Evolutionary conservation across 305 asterid species (phyloP).

Genomic region (Ilex paraguariensis): DNA sequence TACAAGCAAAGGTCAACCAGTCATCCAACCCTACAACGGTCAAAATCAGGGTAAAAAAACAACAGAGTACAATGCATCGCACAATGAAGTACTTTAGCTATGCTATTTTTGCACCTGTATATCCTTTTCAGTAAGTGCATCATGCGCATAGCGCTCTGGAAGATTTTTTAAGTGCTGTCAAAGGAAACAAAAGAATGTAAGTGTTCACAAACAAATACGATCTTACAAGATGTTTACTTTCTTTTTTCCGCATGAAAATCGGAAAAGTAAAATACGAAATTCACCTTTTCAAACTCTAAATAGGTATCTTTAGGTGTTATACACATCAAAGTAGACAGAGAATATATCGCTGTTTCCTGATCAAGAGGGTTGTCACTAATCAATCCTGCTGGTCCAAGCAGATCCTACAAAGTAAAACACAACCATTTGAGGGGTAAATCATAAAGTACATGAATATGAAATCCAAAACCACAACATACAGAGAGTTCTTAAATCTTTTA

Average conservation of each 20-base stretch:
- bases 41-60: too few relatives aligned
- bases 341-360: constrained; percentile 73
- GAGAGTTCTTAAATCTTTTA: too few relatives aligned
- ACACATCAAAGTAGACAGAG: constrained; percentile 85
- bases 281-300: constrained; percentile 83
- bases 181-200: constrained; percentile 19
- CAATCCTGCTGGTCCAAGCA: constrained; percentile 76
- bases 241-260: neutral
- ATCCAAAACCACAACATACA: too few relatives aligned
- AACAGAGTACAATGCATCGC: too few relatives aligned
- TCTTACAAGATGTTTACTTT: too few relatives aligned
- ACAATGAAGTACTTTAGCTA: too few relatives aligned
- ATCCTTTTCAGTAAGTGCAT: constrained; percentile 66
- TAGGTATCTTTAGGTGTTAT: constrained; percentile 81
- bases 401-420: constrained; percentile 43
- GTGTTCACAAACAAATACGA: constrained; percentile 1
- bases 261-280: constrained; percentile 12
- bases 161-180: constrained; percentile 71
- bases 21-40: too few relatives aligned
- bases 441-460: too few relatives aligned
- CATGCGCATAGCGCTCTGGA: constrained; percentile 72
- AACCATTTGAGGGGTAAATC: neutral
- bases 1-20: too few relatives aligned
- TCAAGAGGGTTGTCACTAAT: constrained; percentile 58
- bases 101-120: constrained; percentile 57